Evolutionary conservation across 225 moss, liverwort and hornwort genomes (phyloP).

Genomic region (Polytrichum commune): DNA sequence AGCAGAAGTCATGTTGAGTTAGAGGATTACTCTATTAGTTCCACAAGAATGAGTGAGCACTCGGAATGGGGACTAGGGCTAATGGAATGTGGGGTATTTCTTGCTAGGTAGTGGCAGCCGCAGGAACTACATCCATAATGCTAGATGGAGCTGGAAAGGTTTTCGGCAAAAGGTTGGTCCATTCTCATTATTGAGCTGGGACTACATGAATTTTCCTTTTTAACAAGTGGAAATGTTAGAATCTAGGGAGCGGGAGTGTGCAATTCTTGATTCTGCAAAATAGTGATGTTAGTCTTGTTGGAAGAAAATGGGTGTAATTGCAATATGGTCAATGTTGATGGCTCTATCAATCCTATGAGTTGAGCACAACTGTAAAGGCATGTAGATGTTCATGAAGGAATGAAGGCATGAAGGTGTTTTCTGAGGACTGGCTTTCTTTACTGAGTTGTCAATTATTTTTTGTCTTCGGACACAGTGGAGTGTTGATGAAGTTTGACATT

Average conservation of each 20-base stretch:
- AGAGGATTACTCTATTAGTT: not conserved
- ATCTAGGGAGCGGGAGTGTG: too few species aligned
- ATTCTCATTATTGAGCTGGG: not conserved
- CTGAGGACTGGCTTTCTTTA: not conserved
- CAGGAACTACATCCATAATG: slow-evolving; percentile 80
- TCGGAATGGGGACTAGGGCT: not conserved
- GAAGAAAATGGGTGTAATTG: too few species aligned
- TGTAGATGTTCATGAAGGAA: not conserved
- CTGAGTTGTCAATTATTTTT: not conserved
- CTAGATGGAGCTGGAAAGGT: slow-evolving; percentile 89
- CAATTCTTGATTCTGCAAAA: too few species aligned
- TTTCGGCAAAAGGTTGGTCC: slow-evolving; percentile 75
- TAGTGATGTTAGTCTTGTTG: too few species aligned
- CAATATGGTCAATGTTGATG: too few species aligned
- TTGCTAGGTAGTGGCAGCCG: slow-evolving; percentile 82
- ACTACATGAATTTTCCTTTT: too few species aligned
- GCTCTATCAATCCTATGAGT: not conserved
- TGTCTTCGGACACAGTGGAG: slow-evolving; percentile 4
- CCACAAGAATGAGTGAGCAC: not conserved
- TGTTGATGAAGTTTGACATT: not conserved
- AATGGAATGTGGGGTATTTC: slow-evolving; percentile 4
- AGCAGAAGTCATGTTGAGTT: too few species aligned
- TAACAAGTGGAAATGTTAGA: too few species aligned
- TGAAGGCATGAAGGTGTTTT: not conserved
- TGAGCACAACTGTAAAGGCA: not conserved